Evolutionary conservation across 495 filamentous ascomycete species (phyloP).

Genomic region (Penicillium silybi): DNA sequence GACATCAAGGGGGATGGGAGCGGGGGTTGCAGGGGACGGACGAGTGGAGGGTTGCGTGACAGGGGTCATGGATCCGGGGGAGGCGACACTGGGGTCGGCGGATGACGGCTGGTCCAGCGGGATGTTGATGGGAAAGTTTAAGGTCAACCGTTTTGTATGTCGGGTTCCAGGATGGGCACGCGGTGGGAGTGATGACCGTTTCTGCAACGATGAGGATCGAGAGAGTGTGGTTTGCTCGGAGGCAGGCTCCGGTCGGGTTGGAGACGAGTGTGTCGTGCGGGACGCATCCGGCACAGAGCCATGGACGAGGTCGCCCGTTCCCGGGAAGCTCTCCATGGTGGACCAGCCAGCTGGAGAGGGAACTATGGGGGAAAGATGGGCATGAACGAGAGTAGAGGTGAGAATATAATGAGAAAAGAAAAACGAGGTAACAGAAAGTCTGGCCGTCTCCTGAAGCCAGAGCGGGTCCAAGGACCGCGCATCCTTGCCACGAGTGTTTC

Average conservation of each 20-base stretch:
- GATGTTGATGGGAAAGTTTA: conserved; percentile 68
- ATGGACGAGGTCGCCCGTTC: conserved; percentile 28
- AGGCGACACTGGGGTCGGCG: conserved; percentile 27
- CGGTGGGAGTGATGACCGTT: conserved; percentile 50
- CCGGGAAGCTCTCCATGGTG: conserved; percentile 38
- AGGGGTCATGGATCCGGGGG: conserved; percentile 39
- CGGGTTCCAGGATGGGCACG: conserved; percentile 53
- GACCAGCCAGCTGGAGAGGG: conserved; percentile 24
- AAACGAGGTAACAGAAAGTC: conserved; percentile 11
- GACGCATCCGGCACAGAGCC: conserved; percentile 35
- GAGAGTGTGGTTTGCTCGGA: conserved; percentile 15
- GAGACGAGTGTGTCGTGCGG: conserved; percentile 18
- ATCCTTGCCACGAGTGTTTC: conserved; percentile 24
- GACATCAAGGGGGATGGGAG: conserved; percentile 44
- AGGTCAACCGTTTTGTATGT: conserved; percentile 70
- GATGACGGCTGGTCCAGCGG: conserved; percentile 25
- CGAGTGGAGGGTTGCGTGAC: conserved; percentile 31
- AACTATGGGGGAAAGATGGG: conserved; percentile 9
- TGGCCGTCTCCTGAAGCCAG: conserved; percentile 21
- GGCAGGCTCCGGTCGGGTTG: conserved; percentile 15
- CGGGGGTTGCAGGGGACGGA: conserved; percentile 26
- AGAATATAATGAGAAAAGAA: conserved; percentile 1
- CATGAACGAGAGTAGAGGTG: conserved; percentile 6
- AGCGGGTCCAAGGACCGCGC: conserved; percentile 18
- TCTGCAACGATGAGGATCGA: conserved; percentile 24